A percentile compares a stretch with the other conserved stretches of the same genome.
Evolutionary conservation across 2,329 filamentous ascomycete genomes (phyloP).

Genomic region (Exophiala phaeomuriformis): DNA sequence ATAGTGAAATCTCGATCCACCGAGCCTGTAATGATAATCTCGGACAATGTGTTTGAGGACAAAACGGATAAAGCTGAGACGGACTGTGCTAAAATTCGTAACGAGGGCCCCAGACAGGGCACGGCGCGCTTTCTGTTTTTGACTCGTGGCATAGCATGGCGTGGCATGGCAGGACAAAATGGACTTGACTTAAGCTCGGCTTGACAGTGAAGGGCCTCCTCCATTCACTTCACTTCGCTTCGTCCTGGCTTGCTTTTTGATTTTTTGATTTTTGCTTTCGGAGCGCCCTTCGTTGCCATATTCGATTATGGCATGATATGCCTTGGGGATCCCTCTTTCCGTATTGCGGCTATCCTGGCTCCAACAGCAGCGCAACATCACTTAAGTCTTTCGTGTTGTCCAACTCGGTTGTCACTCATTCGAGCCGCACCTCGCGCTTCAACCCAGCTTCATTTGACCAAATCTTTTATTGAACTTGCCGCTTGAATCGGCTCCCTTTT

Average conservation of each 20-base stretch:
- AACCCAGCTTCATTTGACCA: too few relatives aligned
- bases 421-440: background rate
- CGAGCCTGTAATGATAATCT: background rate
- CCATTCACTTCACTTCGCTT: background rate
- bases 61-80: background rate
- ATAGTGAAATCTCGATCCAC: conserved; percentile 6
- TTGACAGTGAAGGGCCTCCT: background rate
- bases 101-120: background rate
- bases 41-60: background rate
- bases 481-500: too few relatives aligned
- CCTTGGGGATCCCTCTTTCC: background rate
- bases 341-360: too few relatives aligned
- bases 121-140: background rate
- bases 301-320: background rate
- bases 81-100: background rate
- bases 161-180: background rate
- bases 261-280: background rate
- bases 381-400: background rate
- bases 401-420: conserved; percentile 8
- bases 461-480: background rate
- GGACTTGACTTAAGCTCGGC: background rate
- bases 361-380: too few relatives aligned
- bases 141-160: background rate
- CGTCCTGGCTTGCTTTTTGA: background rate
- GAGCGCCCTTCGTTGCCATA: background rate